Conservation (phyloP, 1,284 basidiomycete genomes). For the Tetrapyrgos nigripes region DNA sequence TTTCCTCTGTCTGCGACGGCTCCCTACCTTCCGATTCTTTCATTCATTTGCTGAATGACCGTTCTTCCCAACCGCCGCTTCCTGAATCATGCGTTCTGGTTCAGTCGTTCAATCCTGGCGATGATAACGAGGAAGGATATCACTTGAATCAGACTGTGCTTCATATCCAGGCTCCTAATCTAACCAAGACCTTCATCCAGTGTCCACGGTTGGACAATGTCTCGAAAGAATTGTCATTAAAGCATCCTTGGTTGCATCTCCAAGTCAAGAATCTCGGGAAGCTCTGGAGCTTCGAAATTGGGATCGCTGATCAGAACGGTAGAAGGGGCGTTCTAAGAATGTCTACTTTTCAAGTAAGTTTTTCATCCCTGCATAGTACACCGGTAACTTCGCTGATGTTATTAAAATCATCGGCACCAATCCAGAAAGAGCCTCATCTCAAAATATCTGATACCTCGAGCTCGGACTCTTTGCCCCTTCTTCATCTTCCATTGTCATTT, state of each 20-base stretch:
- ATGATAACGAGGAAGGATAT: slow-evolving; percentile 30
- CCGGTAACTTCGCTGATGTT: slow-evolving; percentile 15
- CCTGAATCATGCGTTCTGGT: slow-evolving; percentile 52
- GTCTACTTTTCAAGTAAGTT: slow-evolving; percentile 83
- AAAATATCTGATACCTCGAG: slow-evolving; percentile 40
- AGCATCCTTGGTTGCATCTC: slow-evolving; percentile 76
- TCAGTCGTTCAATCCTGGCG: slow-evolving; percentile 33
- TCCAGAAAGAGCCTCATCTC: slow-evolving; percentile 63
- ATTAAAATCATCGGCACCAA: slow-evolving; percentile 12
- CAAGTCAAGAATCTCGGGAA: slow-evolving; percentile 75
- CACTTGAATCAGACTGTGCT: slow-evolving; percentile 72
- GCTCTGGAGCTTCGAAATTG: slow-evolving; percentile 80
- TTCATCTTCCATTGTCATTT: slow-evolving; percentile 79
- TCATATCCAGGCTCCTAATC: slow-evolving; percentile 83
- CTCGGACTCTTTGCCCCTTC: slow-evolving; percentile 50
- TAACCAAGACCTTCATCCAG: slow-evolving; percentile 73
- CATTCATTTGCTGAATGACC: slow-evolving; percentile 70
- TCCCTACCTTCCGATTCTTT: slow-evolving; percentile 67
- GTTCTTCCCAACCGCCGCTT: slow-evolving; percentile 57
- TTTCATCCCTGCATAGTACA: slow-evolving; percentile 12
- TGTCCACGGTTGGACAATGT: slow-evolving; percentile 50
- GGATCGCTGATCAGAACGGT: slow-evolving; percentile 69
- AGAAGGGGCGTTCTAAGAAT: slow-evolving; percentile 68
- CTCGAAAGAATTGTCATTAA: slow-evolving; percentile 60
- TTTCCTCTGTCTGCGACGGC: slow-evolving; percentile 56